A percentile compares a stretch with the other conserved stretches of the same genome.
Conservation (phyloP, 805 yeast species). For the Ogataea corticis region DNA sequence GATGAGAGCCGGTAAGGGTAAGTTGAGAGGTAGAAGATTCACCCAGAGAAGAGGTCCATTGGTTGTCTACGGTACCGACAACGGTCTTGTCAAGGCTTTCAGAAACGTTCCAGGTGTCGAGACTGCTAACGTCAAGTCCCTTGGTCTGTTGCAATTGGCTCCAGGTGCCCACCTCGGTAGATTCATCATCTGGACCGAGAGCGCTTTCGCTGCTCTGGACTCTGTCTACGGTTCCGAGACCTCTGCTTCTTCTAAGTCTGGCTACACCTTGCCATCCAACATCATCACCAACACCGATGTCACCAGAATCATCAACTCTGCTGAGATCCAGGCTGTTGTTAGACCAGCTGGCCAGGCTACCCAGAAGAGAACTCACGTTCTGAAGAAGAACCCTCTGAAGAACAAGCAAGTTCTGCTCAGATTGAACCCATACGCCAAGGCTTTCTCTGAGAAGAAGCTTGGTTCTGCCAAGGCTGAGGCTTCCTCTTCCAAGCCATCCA, state of each 20-base stretch:
- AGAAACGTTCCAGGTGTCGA: constrained; percentile 99
- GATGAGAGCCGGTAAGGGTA: constrained; percentile 99
- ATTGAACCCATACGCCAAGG: constrained; percentile 99
- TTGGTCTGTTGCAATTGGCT: constrained; percentile 97
- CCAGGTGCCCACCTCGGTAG: constrained; percentile 99
- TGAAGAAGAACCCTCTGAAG: constrained; percentile 99
- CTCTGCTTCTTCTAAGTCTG: constrained; percentile 79
- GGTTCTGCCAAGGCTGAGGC: constrained; percentile 77
- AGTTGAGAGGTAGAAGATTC: constrained; percentile 99
- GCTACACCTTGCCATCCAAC: constrained; percentile 92
- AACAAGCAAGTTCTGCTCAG: constrained; percentile 98
- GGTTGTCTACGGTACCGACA: constrained; percentile 96
- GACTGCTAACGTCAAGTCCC: constrained; percentile 86
- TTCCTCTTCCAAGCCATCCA: constrained; percentile 63
- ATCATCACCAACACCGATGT: constrained; percentile 94
- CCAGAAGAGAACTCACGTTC: constrained; percentile 92
- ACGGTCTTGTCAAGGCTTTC: constrained; percentile 97
- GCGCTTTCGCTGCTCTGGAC: constrained; percentile 96
- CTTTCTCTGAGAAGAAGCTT: constrained; percentile 86
- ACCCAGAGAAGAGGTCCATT: constrained; percentile 99
- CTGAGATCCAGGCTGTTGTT: constrained; percentile 97
- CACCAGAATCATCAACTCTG: constrained; percentile 96
- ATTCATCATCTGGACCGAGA: constrained; percentile 99
- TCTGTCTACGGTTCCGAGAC: constrained; percentile 94
- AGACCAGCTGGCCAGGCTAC: constrained; percentile 94